Evolutionary conservation across 306 rosid genomes (phyloP).

Genomic region (Luffa acutangula): DNA sequence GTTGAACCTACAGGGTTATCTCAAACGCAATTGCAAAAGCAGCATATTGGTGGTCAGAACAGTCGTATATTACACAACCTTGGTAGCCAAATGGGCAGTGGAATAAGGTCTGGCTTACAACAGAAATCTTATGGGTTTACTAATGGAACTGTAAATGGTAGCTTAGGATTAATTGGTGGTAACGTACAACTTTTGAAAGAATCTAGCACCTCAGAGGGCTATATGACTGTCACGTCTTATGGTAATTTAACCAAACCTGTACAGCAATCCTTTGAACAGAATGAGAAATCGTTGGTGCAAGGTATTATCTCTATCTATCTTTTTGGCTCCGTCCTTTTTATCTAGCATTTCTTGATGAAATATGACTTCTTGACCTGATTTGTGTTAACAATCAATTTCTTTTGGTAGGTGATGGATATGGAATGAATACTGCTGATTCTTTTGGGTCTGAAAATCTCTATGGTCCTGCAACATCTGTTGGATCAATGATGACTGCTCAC

Average conservation of each 20-base stretch:
- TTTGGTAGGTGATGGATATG: conserved; percentile 75
- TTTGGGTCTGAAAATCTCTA: conserved; percentile 63
- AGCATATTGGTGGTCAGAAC: conserved; percentile 60
- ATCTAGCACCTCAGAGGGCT: conserved; percentile 55
- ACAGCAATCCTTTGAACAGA: conserved; percentile 62
- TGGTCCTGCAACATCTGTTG: conserved; percentile 51
- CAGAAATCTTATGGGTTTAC: conserved; percentile 69
- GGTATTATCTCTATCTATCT: conserved; percentile 28
- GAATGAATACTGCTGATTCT: conserved; percentile 51
- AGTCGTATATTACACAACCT: conserved; percentile 57
- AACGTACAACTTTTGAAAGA: conserved; percentile 49
- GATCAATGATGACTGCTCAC: conserved; percentile 65
- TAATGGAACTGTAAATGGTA: conserved; percentile 61
- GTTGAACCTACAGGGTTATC: conserved; percentile 54
- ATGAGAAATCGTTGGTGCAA: conserved; percentile 45
- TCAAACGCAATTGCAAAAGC: conserved; percentile 68
- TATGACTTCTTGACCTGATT: not conserved
- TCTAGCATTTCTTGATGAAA: not conserved
- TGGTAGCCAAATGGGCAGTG: conserved; percentile 65
- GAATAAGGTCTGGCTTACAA: conserved; percentile 65
- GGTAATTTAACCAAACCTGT: conserved; percentile 57
- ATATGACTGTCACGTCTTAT: conserved; percentile 31
- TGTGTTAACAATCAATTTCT: conserved; percentile 14
- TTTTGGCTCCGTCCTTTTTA: not conserved
- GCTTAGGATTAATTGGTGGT: conserved; percentile 70